Evolutionary conservation across 768 basidiomycete genomes (phyloP), one percentile per base, ranked within the genome.

Genomic region (Clathrus columnatus): DNA sequence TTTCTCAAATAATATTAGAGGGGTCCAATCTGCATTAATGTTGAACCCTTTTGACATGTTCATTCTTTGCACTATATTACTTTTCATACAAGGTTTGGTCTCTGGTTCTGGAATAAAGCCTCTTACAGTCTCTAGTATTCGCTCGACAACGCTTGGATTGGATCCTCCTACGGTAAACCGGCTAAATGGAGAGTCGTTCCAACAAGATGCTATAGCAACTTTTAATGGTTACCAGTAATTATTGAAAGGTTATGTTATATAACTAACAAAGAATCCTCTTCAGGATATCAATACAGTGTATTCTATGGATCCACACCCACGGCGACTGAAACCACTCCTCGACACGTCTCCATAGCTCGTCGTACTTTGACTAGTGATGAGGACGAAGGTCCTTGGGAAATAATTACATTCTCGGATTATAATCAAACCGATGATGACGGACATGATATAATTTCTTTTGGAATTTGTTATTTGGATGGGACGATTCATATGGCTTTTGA

Each of bases 391-490:
- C 36, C 47, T 8, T 70, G 70, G 68, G 63, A 70, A 46, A 65
- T 61, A 3, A 62, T 70, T 29, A 62, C 62, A 5, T 64, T 72
- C 49, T 56, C 55, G 20, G 71, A 72, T 45, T 72, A 72, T 53
- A 64, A 68, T 46, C 68, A 70, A 42, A 68, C 68, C 1, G 65
- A 69, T 7, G 71, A 72, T 41, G 71, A 72, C 26, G 71, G 71
- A 0, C 70, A 72, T 44, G 66, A 70, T 50, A 72, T 68, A 7
- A 72, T 72, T 1, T 69, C 70, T 0, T 43, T 72, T 1, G 71
- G 71, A 1, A 69, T 72, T 3, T 70, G 70, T 5, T 64, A 58
- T n/a, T 64, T 64, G 18, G 71, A 72, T 32, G 71, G 71, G 2
- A 69, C 69, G 1, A 54, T 72, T 0, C 68, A 71, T 41, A 48